A percentile compares a stretch with the other conserved stretches of the same genome.
Conservation (phyloP, 148 eudicot genomes). For the Vaccinium corymbosum region DNA sequence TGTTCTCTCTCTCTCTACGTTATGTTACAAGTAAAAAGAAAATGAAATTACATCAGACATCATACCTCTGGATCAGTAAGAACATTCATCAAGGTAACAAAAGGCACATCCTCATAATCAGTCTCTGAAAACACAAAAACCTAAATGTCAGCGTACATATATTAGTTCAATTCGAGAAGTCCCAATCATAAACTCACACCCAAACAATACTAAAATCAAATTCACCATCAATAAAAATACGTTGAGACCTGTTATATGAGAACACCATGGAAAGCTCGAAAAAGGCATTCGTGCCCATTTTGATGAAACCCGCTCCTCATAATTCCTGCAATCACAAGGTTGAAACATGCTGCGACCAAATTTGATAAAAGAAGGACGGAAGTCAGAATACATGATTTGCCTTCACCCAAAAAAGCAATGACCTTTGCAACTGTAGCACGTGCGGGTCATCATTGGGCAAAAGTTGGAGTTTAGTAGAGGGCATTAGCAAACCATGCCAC, state of each 20-base stretch:
- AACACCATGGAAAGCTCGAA: constrained; percentile 68
- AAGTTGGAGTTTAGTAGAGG: constrained; percentile 56
- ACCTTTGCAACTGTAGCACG: constrained; percentile 54
- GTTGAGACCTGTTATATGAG: constrained; percentile 56
- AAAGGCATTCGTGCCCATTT: constrained; percentile 72
- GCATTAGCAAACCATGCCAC: constrained; percentile 65
- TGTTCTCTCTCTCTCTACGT: too few relatives aligned
- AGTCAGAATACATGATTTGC: constrained; percentile 12
- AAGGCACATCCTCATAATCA: constrained; percentile 50
- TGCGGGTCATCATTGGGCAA: constrained; percentile 53
- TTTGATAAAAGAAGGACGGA: constrained; percentile 11
- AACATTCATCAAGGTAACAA: constrained; percentile 66
- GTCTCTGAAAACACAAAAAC: constrained; percentile 45
- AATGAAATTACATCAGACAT: not conserved
- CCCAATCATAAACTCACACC: constrained; percentile 1
- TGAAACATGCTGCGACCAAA: not conserved
- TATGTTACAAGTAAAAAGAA: not conserved
- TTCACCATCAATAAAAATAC: not conserved
- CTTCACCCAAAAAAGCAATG: not conserved
- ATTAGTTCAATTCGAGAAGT: not conserved
- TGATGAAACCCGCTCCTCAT: constrained; percentile 46
- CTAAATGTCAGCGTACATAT: not conserved
- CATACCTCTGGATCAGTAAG: constrained; percentile 64
- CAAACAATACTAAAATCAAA: not conserved
- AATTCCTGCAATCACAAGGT: constrained; percentile 34